Conservation (phyloP, 2,329 filamentous ascomycete genomes). For the Knoxdaviesia proteae region DNA sequence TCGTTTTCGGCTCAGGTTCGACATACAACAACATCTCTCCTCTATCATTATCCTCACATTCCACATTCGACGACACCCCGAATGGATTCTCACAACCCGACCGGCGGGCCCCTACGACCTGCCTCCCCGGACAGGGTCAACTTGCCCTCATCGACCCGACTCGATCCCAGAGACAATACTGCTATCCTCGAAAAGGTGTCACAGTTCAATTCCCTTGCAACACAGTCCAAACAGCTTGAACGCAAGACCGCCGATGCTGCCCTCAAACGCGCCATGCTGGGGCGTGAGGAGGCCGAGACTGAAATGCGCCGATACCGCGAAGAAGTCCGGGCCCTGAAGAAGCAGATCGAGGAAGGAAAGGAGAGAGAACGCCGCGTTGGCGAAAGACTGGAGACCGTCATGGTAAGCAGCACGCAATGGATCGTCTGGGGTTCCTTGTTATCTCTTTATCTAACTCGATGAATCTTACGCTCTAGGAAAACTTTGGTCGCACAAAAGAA, state of each 20-base stretch:
- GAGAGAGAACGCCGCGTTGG: conserved; percentile 45
- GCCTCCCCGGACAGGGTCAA: conserved; percentile 46
- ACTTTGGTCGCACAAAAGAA: conserved; percentile 48
- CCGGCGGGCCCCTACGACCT: conserved; percentile 33
- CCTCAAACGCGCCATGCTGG: conserved; percentile 43
- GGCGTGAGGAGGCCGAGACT: conserved; percentile 50
- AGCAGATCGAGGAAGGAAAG: conserved; percentile 41
- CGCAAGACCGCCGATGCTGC: conserved; percentile 44
- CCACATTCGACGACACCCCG: no score
- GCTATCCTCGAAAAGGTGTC: conserved; percentile 47
- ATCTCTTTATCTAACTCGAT: not conserved
- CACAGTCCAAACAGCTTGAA: conserved; percentile 38
- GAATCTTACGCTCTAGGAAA: conserved; percentile 28
- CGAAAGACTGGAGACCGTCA: conserved; percentile 45
- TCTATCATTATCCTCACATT: no score
- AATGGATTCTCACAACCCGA: conserved; percentile 9
- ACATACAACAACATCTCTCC: no score
- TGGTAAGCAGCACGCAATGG: conserved; percentile 29
- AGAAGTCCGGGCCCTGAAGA: conserved; percentile 32
- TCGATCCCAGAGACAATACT: conserved; percentile 25
- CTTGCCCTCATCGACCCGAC: conserved; percentile 10
- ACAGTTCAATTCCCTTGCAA: conserved; percentile 50
- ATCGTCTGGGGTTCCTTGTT: not conserved
- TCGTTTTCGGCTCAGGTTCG: no score
- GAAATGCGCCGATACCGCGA: conserved; percentile 44